Base-by-base conservation (phyloP, 768 basidiomycete species). In the Panellus pusillus region DNA sequence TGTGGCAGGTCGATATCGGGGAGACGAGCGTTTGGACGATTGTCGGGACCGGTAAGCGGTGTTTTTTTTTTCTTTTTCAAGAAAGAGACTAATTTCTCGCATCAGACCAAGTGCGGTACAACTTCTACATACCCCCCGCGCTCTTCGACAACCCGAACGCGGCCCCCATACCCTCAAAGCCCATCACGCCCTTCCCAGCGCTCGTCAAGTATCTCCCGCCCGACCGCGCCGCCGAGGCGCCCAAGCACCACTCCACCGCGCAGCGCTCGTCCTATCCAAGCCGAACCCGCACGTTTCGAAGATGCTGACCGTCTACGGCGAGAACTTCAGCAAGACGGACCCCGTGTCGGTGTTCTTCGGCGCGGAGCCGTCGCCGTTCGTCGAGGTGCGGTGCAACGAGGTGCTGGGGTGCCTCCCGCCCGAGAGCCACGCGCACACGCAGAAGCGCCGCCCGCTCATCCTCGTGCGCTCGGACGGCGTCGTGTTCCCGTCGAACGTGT, bases 21-120 rank as follows among this genome's bases (percentile, higher is more conserved):
- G 92, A 94, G 74, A 92, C 91, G 28, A 92, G 91, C 66, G 89
- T 93, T 19, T 95, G 93, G 93, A 94, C 93, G 4, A 91, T 94
- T 61, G 91, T 93, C 56, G 91, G 93, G 61, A 93, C 90, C 58
- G 91, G 91, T 92, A 68, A 70, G 78, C 65, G 18, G n/a, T n/a
- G n/a, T n/a, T n/a, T n/a, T 58, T 58, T 38, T 31, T 41, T 44
- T 35, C 50, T 45, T 41, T 45, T 19, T 38, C 32, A 42, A 52
- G 40, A 55, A 41, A 47, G 61, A 28, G 67, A 59, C 50, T 52
- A 54, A 50, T 48, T 48, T 42, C 58, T 49, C 31, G 35, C 43
- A 55, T 52, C 72, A 87, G 92, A 95, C 65, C 89, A 93, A 81
- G 82, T 93, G 48, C 86, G 93, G 57, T 93, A 94, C 73, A 93